phyloP scores from a whole-genome alignment of 495 filamentous ascomycete species.

The Penicillium nucicola region DNA sequence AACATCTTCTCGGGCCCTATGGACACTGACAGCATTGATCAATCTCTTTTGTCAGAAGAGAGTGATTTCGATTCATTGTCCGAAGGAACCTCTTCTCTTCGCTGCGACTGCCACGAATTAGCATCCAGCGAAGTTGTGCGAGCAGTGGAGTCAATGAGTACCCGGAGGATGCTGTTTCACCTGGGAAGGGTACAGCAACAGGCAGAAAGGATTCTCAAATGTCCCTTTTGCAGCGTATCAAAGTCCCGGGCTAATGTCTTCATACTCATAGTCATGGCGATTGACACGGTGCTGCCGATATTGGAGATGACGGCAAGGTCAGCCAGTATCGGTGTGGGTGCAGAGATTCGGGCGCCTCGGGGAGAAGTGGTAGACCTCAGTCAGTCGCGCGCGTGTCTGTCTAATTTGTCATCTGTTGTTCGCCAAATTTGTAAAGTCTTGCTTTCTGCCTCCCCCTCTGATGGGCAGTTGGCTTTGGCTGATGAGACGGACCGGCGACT shows the following conservation, averaged over 20 bases:
- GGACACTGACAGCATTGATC: neutral
- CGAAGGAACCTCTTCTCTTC: neutral
- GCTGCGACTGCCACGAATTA: neutral
- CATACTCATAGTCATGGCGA: neutral
- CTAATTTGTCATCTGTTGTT: conserved; percentile 17
- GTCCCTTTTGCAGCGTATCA: neutral
- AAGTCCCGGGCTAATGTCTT: neutral
- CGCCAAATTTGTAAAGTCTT: conserved; percentile 17
- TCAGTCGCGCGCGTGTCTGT: neutral
- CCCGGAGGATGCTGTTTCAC: neutral
- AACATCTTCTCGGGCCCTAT: neutral
- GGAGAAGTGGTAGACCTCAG: neutral
- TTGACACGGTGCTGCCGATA: neutral
- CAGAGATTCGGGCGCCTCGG: neutral
- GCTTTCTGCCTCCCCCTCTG: conserved; percentile 10
- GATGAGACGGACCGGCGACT: conserved; percentile 36
- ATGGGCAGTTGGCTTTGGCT: conserved; percentile 34
- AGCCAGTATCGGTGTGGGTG: neutral
- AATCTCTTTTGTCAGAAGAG: neutral
- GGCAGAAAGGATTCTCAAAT: neutral
- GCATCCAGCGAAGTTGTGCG: neutral
- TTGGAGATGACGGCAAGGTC: neutral
- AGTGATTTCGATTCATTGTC: neutral
- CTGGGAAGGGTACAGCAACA: conserved; percentile 2
- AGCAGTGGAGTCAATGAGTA: neutral